These are phyloP conservation scores for Flueggea neowawraea DNA, from an alignment of 441 rosid genomes.

Conservation along the genomic window DNA sequence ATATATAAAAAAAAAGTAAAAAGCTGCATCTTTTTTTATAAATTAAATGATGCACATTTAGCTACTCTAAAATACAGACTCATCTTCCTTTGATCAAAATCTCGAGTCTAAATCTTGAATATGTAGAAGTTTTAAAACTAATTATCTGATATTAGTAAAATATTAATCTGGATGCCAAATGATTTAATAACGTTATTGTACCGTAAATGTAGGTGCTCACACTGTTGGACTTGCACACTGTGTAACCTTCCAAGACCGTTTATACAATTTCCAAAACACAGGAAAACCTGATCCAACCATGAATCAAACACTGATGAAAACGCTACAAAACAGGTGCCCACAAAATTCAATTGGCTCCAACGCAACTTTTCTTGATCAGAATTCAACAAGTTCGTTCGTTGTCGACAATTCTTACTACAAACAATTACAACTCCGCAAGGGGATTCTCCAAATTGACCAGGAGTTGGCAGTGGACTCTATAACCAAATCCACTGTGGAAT, in stretches of 20 bases:
- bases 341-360: conserved; percentile 10
- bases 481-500: conserved; percentile 26
- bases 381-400: conserved; percentile 23
- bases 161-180: neutral
- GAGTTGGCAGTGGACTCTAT: conserved; percentile 26
- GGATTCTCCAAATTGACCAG: conserved; percentile 53
- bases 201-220: conserved; percentile 33
- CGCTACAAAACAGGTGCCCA: conserved; percentile 31
- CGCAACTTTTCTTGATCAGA: conserved; percentile 42
- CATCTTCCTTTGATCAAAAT: too few relatives aligned
- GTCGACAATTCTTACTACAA: conserved; percentile 53
- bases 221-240: conserved; percentile 53
- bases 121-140: too few relatives aligned
- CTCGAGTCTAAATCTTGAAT: too few relatives aligned
- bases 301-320: conserved; percentile 20
- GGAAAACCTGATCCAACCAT: conserved; percentile 47
- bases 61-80: too few relatives aligned
- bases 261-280: conserved; percentile 37
- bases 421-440: conserved; percentile 29
- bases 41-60: too few relatives aligned
- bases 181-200: too few relatives aligned
- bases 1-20: too few relatives aligned
- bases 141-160: neutral
- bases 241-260: conserved; percentile 33
- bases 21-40: too few relatives aligned